Conservation (phyloP, 2,329 filamentous ascomycete genomes). For the Diaporthe sp. region DNA sequence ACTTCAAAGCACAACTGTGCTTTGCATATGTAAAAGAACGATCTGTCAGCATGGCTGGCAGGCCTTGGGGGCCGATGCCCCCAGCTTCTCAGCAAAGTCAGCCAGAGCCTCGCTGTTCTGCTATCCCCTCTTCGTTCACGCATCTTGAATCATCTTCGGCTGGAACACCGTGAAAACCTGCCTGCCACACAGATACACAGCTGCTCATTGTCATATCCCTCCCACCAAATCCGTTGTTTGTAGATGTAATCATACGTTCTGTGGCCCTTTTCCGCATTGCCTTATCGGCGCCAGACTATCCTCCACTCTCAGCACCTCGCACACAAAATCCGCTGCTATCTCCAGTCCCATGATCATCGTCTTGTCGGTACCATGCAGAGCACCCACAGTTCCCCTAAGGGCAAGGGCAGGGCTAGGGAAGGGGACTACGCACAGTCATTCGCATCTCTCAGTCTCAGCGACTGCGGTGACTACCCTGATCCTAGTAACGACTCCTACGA, state of each 20-base stretch:
- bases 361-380: conserved; percentile 9
- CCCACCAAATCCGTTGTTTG: neutral
- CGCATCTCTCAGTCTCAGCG: neutral
- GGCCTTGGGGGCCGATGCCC: neutral
- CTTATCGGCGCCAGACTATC: neutral
- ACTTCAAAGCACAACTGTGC: conserved; percentile 16
- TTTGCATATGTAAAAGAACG: neutral
- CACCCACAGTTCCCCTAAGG: conserved; percentile 5
- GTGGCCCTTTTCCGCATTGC: too few species aligned
- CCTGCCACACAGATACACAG: neutral
- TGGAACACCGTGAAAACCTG: neutral
- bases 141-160: neutral
- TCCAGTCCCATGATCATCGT: neutral
- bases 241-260: neutral
- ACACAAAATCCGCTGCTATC: neutral
- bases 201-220: neutral
- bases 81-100: neutral
- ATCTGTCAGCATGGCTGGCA: neutral
- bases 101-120: neutral
- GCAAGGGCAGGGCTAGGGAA: neutral
- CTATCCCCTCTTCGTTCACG: neutral
- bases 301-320: neutral
- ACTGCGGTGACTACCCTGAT: too few species aligned
- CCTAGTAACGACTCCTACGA: neutral
- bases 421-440: too few species aligned